Evolutionary conservation across 768 basidiomycete species (phyloP), one percentile per base, ranked within the genome.

Genomic region (Mycena amicta): DNA sequence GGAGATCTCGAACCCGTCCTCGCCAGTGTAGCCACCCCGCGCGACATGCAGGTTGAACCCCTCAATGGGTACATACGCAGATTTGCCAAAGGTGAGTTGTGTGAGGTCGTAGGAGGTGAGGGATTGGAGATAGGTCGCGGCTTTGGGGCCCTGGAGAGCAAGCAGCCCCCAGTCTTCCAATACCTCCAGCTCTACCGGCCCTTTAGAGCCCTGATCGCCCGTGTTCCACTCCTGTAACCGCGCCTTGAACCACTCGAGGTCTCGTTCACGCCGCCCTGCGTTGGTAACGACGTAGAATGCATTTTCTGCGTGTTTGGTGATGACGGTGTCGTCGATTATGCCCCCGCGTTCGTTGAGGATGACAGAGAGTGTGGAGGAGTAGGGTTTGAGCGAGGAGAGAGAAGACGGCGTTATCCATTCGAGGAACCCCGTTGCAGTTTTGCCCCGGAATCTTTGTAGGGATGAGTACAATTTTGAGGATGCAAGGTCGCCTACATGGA

Each of bases 1-100:
- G 3, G 93, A 96, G 61, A 98, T 93, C 93, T 99, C 97, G 64
- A 99, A 98, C 0, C 97, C 97, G 72, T 99, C 97, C 75, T 99
- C 97, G 12, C 97, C 97, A 0, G 97, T 98, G 74, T 99, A 99
- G 4, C 97, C 97, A 27, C 94, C 93, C 16, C 97, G 86, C 6
- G 94, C 91, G 28, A 98, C 85, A 69, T 98, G 94, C 31, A 92
- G 82, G 68, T 86, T 87, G 64, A 87, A 84, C 3, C 86, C 88
- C 57, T 88, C 88, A 40, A 97, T 81, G 1, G 89, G 85, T 8
- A 93, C 82, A 68, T 86, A 93, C 0, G 90, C 88, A 20, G 91
- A 89, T 60, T 84, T 87, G 37, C 95, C 94, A 67, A 99, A 98
- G 26, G 88, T 89, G 50, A 98, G 75, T 39, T 79, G 74, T 22